phyloP scores from a whole-genome alignment of 1,284 basidiomycete species.

The Prillingera fragicola region DNA sequence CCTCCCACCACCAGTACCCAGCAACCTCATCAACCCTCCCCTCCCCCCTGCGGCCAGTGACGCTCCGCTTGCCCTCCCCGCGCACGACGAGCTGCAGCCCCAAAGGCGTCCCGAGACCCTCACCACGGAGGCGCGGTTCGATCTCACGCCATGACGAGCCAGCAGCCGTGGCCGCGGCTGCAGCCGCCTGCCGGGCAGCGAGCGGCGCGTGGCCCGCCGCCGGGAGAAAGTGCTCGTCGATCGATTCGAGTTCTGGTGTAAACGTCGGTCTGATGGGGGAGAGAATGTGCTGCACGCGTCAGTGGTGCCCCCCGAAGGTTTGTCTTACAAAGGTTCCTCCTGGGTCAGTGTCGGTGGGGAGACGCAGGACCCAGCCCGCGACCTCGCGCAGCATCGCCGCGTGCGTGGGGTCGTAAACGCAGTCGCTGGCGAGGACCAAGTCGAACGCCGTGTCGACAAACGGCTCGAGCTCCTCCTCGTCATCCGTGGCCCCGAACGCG shows the following conservation, averaged over 20 bases:
- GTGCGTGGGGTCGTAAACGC: constrained; percentile 47
- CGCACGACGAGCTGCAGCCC: constrained; percentile 35
- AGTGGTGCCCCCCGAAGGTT: not conserved
- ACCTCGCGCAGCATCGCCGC: constrained; percentile 42
- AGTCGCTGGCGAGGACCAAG: constrained; percentile 45
- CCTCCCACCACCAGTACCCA: constrained; percentile 50
- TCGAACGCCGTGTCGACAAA: constrained; percentile 36
- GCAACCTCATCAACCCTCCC: constrained; percentile 43
- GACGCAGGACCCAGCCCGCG: constrained; percentile 35
- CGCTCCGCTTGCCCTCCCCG: constrained; percentile 34
- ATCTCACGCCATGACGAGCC: not conserved
- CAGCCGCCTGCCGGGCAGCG: constrained; percentile 19
- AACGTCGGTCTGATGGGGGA: constrained; percentile 47
- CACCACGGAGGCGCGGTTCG: constrained; percentile 18
- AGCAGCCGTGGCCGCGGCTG: not conserved
- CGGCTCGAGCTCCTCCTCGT: constrained; percentile 17
- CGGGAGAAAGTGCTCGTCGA: constrained; percentile 39
- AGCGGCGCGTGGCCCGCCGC: constrained; percentile 29
- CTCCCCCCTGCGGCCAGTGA: constrained; percentile 40
- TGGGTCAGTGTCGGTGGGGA: constrained; percentile 28
- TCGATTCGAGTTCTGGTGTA: constrained; percentile 44
- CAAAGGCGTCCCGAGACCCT: constrained; percentile 26
- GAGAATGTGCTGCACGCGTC: constrained; percentile 37
- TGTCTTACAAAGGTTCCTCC: constrained; percentile 44
- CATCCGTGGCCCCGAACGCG: constrained; percentile 6